Base-by-base conservation (phyloP, 345 rosid genomes). In the Rhizophora apiculata region DNA sequence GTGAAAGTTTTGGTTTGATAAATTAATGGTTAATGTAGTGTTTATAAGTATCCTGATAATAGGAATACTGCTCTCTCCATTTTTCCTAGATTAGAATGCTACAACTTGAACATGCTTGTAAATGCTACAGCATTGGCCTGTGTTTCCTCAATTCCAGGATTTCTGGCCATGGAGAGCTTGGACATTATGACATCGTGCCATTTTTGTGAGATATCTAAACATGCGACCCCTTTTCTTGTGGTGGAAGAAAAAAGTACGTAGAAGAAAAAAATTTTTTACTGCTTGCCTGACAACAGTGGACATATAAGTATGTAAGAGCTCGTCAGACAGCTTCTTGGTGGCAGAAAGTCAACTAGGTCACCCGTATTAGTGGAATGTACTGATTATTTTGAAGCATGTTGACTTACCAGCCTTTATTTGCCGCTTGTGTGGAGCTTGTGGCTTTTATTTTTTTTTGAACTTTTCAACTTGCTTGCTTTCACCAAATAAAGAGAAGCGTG, bases 401-500 rank as follows among this genome's bases (percentile, higher is more conserved):
- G 8, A 37, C 43, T 37, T 37, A 37, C 43, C 43, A 8, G 43
- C 2, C 43, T 37, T 37, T 9, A 37, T 8, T 37, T 9, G 13
- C 43, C 9, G n/a, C 43, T 36, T 63, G 26, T 10, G 8, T 64
- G 64, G 52, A 11, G 55, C 36, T 69, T 32, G 8, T 67, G 6
- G 3, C 43, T 52, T 51, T 56, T 15, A 62, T 24, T 29, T 54
- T 19, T 19, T 19, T 59, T 20, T 30, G 5, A 22, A 52, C n/a
- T 24, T 36, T 10, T 5, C 22, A 57, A 48, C 19, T 18, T 48
- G 72, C 11, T 27, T 56, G 49, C 16, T 54, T 75, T 30, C 54
- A 21, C 30, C 67, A 39, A 63, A 49, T 55, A 64, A 52, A 56
- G 30, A 59, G 52, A 6, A 63, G 48, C 30, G n/a, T 32, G 22